Base-by-base conservation (phyloP, 495 filamentous ascomycete species). In the Tuber calosporum region DNA sequence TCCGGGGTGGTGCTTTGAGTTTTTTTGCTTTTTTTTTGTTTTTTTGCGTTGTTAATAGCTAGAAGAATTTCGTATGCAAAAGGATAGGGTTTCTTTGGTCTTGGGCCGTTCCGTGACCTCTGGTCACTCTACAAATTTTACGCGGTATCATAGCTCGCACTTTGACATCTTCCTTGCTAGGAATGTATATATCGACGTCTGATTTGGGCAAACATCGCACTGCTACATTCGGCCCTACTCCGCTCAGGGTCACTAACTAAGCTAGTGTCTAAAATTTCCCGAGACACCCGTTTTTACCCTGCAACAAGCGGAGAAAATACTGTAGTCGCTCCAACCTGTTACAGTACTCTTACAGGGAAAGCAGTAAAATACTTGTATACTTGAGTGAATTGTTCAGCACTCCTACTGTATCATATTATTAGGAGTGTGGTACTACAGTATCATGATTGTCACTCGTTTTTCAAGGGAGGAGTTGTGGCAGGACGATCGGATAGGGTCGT, bases 401-500 rank as follows among this genome's bases (percentile, higher is more conserved):
- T 53, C 9, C 45, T 2, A 53, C n/a, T n/a, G n/a, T n/a, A n/a
- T n/a, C n/a, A n/a, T n/a, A n/a, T n/a, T n/a, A n/a, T 26, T 11
- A 8, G 22, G 22, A 8, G 45, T 26, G 22, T 40, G 39, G 39
- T 53, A 13, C 5, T 2, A 5, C 13, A 4, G 8, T n/a, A n/a
- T 62, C 53, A 62, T 62, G 4, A 62, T 34, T 34, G 17, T 26
- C 26, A 34, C 53, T 30, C 53, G 26, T 62, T 13, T 5, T 62
- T 13, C n/a, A 17, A 19, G 4, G 0, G 48, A 9, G 0, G 48
- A 9, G 0, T 2, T 0, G n/a, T 26, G 17, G n/a, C 30, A 5
- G 48, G 6, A 2, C 26, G 13, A 62, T 62, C 53, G 34, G 53
- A 62, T 62, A 62, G 34, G 53, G 26, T 17, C 4, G 0, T 1